phyloP scores from a whole-genome alignment of 345 rosid species.

The Syzygium jambos region DNA sequence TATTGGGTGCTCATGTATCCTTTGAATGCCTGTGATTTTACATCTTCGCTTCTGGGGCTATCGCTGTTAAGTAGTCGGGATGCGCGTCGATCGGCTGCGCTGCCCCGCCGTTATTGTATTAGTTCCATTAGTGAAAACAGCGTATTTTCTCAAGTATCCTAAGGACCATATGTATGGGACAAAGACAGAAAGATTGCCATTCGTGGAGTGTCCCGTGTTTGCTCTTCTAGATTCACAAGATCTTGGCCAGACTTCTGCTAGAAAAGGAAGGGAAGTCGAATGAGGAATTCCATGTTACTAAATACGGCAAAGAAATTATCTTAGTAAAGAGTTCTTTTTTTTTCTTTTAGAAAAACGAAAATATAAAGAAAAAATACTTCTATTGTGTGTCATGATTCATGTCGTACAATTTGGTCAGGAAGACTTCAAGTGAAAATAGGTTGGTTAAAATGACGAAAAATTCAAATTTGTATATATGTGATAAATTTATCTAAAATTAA shows the following conservation, averaged over 20 bases:
- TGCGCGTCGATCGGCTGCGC: not conserved
- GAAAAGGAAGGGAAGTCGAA: not conserved
- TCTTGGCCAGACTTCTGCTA: not conserved
- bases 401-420: not conserved
- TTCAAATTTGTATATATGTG: too few species aligned
- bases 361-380: not conserved
- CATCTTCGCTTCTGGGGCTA: not conserved
- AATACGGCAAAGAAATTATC: not conserved
- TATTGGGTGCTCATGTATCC: not conserved
- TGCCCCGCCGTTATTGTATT: not conserved
- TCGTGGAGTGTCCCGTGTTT: not conserved
- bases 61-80: too few species aligned
- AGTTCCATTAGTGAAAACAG: not conserved
- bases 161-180: not conserved
- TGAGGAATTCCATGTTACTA: not conserved
- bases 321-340: accelerated
- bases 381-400: not conserved
- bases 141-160: not conserved
- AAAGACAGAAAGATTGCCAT: not conserved
- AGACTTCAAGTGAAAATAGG: not conserved
- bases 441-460: too few species aligned
- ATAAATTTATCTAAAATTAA: too few species aligned
- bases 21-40: not conserved
- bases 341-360: too few species aligned
- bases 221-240: not conserved